Percentiles rank a stretch among this genome's conserved stretches.
Evolutionary conservation across 345 rosid genomes (phyloP).

Genomic region (Eucalyptus virginea): DNA sequence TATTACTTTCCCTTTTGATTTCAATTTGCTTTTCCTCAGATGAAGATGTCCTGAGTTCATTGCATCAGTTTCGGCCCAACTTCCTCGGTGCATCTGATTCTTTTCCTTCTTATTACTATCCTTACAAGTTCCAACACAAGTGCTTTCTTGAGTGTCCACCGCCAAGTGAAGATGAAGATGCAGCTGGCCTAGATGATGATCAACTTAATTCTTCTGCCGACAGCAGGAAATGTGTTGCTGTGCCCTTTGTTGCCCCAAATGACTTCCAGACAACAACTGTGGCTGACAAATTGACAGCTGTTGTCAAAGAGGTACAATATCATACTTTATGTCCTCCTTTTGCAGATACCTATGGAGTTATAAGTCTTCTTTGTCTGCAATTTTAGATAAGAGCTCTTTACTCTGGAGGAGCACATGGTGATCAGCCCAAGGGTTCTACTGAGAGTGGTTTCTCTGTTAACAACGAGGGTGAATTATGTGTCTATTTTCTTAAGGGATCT

Average conservation of each 20-base stretch:
- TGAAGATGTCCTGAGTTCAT: constrained; percentile 51
- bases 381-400: constrained; percentile 46
- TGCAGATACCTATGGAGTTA: not conserved
- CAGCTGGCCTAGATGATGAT: constrained; percentile 27
- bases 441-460: constrained; percentile 5
- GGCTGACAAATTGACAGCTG: constrained; percentile 25
- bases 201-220: constrained; percentile 16
- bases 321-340: not conserved
- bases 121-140: constrained; percentile 53
- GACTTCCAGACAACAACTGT: constrained; percentile 39
- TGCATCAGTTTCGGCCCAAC: constrained; percentile 74
- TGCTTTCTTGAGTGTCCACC: constrained; percentile 43
- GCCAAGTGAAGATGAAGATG: constrained; percentile 13
- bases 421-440: constrained; percentile 2
- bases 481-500: constrained; percentile 56
- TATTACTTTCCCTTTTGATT: not conserved
- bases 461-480: constrained; percentile 31
- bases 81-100: constrained; percentile 40
- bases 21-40: constrained; percentile 32
- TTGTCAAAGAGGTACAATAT: constrained; percentile 59
- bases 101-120: constrained; percentile 43
- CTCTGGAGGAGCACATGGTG: constrained; percentile 4
- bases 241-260: constrained; percentile 56
- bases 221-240: constrained; percentile 43
- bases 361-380: not conserved